These are phyloP conservation scores for Theileria annulata DNA, from an alignment of 169 alveolate species.

Conservation along the genomic window DNA sequence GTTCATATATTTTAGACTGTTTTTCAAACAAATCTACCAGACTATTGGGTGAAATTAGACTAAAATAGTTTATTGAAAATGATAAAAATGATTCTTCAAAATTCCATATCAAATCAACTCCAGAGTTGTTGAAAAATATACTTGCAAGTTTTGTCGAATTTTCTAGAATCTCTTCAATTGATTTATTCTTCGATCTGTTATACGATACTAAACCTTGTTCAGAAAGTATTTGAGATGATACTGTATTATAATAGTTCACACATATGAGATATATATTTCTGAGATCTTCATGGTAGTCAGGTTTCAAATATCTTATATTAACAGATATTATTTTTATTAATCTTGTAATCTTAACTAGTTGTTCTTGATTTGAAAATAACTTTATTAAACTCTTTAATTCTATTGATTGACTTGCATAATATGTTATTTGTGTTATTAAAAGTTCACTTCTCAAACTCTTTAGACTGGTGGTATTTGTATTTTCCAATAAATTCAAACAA, in stretches of 20 bases:
- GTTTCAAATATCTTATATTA: conserved; percentile 28
- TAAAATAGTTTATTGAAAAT: conserved; percentile 32
- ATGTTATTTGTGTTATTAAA: conserved; percentile 14
- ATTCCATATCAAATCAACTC: background rate
- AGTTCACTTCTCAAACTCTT: background rate
- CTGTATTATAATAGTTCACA: conserved; percentile 26
- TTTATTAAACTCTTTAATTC: conserved; percentile 15
- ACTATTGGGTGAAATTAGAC: conserved; percentile 29
- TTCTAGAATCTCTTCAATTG: background rate
- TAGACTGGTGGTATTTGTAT: background rate
- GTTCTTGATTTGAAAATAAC: background rate
- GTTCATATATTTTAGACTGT: conserved; percentile 17
- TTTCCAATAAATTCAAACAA: background rate
- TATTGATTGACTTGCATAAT: conserved; percentile 34
- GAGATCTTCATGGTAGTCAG: conserved; percentile 24
- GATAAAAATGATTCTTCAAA: conserved; percentile 43
- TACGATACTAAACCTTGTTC: background rate
- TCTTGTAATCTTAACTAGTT: conserved; percentile 7
- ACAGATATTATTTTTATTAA: conserved; percentile 27
- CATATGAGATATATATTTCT: conserved; percentile 30
- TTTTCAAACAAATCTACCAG: conserved; percentile 35
- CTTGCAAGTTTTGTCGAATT: background rate
- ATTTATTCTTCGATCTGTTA: background rate
- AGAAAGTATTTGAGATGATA: background rate
- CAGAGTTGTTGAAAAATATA: background rate